Percentiles rank a stretch among this genome's conserved stretches.
These are phyloP conservation scores for Rachicladosporium sp. DNA, from an alignment of 2,329 filamentous ascomycete species.

Conservation along the genomic window DNA sequence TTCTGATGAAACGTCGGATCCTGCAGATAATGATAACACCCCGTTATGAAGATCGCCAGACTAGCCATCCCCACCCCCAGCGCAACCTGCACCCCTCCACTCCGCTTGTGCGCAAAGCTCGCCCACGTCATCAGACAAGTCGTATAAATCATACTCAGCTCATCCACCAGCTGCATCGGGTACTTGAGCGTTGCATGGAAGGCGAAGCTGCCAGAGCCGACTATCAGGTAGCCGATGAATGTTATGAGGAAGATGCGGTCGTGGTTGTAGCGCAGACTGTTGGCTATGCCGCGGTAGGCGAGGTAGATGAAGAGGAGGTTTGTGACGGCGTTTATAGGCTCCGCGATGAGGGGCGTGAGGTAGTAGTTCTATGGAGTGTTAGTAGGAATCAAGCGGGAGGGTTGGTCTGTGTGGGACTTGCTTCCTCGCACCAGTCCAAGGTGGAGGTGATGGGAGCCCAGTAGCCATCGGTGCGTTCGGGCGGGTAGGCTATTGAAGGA, in stretches of 20 bases:
- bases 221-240: conserved; percentile 49
- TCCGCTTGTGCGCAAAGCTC: conserved; percentile 59
- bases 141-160: conserved; percentile 61
- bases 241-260: conserved; percentile 61
- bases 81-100: conserved; percentile 36
- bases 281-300: conserved; percentile 60
- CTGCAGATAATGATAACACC: conserved; percentile 70
- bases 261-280: conserved; percentile 60
- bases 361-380: conserved; percentile 52
- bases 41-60: conserved; percentile 54
- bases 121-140: conserved; percentile 60
- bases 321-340: conserved; percentile 68
- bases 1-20: conserved; percentile 75
- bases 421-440: conserved; percentile 72
- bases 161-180: conserved; percentile 59
- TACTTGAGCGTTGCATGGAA: conserved; percentile 56
- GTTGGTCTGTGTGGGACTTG: conserved; percentile 21
- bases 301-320: conserved; percentile 73
- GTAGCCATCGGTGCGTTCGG: conserved; percentile 19
- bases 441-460: conserved; percentile 63
- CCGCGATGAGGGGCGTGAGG: conserved; percentile 61
- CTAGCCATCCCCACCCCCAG: conserved; percentile 46
- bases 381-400: conserved; percentile 9
- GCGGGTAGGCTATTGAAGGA: conserved; percentile 20
- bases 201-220: conserved; percentile 49